Percentiles rank a stretch among this genome's conserved stretches.
These are phyloP conservation scores for Cicer cuneatum DNA, from an alignment of 306 rosid genomes.

Conservation along the genomic window DNA sequence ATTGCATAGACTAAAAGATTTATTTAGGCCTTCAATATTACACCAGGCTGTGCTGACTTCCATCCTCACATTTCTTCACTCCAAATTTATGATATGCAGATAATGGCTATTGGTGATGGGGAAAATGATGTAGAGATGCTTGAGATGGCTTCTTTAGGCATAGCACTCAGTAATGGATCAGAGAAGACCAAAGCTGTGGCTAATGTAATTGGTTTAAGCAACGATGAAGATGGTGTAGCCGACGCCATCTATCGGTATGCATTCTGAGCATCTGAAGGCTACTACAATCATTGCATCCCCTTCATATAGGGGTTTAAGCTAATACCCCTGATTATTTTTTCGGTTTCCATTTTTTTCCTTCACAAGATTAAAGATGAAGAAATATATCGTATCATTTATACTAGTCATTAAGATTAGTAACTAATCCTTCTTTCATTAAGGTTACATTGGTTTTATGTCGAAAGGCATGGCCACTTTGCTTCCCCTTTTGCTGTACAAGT, in stretches of 20 bases:
- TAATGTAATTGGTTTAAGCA: conserved; percentile 75
- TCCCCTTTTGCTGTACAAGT: conserved; percentile 1
- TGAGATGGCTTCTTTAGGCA: conserved; percentile 82
- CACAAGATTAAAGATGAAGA: conserved; percentile 28
- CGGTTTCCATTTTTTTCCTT: conserved; percentile 10
- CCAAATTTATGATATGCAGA: conserved; percentile 49
- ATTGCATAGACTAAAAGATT: background rate
- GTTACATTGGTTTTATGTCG: conserved; percentile 24
- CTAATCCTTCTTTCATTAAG: background rate
- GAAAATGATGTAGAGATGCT: conserved; percentile 97
- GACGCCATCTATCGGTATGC: conserved; percentile 90
- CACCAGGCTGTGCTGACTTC: background rate
- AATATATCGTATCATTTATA: conserved; percentile 10
- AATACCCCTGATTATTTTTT: conserved; percentile 33
- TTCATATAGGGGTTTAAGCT: conserved; percentile 26
- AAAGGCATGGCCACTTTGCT: conserved; percentile 23
- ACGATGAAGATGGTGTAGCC: conserved; percentile 92
- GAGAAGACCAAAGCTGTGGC: conserved; percentile 88
- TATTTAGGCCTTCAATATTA: background rate
- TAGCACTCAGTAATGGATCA: conserved; percentile 86
- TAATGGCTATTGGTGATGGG: conserved; percentile 98
- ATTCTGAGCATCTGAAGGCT: conserved; percentile 57
- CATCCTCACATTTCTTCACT: conserved; percentile 3
- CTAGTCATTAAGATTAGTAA: conserved; percentile 30
- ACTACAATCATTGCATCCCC: conserved; percentile 27